A percentile compares a stretch with the other conserved stretches of the same genome.
Conservation (phyloP, 2,329 filamentous ascomycete species). For the Polytolypa hystricis region DNA sequence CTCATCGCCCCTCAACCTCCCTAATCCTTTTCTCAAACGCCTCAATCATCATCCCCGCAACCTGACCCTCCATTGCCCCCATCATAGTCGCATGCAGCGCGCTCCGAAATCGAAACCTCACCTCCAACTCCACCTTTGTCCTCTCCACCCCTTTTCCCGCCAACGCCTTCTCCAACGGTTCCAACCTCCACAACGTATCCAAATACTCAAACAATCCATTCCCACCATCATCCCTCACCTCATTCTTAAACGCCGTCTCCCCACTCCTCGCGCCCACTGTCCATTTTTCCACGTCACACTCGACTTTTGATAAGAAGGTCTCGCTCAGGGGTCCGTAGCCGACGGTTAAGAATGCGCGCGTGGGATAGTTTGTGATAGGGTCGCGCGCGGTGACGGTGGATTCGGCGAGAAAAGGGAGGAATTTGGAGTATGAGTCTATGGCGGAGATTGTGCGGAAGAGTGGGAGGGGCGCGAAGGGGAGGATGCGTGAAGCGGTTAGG, state of each 20-base stretch:
- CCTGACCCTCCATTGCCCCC: constrained; percentile 67
- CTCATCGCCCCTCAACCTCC: constrained; percentile 41
- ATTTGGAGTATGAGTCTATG: constrained; percentile 69
- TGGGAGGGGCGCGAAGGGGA: constrained; percentile 58
- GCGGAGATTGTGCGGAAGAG: constrained; percentile 85
- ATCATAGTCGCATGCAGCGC: constrained; percentile 79
- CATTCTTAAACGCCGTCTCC: constrained; percentile 24
- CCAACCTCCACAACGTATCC: constrained; percentile 34
- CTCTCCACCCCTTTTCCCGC: constrained; percentile 22
- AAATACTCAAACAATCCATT: constrained; percentile 45
- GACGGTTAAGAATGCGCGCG: constrained; percentile 65
- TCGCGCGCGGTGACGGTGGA: constrained; percentile 71
- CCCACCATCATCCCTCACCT: constrained; percentile 57
- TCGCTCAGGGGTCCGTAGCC: constrained; percentile 80
- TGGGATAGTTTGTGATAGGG: constrained; percentile 42
- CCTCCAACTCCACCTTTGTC: constrained; percentile 64
- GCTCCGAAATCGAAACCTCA: constrained; percentile 78
- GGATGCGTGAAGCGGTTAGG: constrained; percentile 61
- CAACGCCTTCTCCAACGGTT: constrained; percentile 22
- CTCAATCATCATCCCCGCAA: constrained; percentile 80
- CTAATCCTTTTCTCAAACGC: constrained; percentile 78
- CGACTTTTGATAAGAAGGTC: constrained; percentile 67
- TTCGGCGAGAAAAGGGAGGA: constrained; percentile 81
- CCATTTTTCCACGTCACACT: constrained; percentile 56
- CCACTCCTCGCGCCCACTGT: constrained; percentile 60